Percentiles rank a stretch among this genome's conserved stretches.
phyloP scores from a whole-genome alignment of 371 early-diverging fungal species.

The Saksenaea oblongispora region DNA sequence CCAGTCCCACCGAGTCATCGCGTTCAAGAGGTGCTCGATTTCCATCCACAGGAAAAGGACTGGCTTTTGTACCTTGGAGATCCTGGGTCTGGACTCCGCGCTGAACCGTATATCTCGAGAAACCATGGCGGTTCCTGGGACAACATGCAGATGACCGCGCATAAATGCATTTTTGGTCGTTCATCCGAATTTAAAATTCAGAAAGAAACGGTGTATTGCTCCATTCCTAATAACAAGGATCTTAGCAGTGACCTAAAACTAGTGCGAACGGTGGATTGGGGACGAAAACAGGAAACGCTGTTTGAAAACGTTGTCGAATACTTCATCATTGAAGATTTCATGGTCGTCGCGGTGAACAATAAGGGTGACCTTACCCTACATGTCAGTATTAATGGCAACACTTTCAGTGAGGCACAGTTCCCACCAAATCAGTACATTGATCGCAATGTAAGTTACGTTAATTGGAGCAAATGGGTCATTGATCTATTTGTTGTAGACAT shows the following conservation, averaged over 20 bases:
- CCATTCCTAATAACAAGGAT: conserved; percentile 60
- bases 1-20: conserved; percentile 66
- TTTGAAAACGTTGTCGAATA: conserved; percentile 61
- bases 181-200: conserved; percentile 63
- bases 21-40: conserved; percentile 68
- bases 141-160: conserved; percentile 76
- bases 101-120: conserved; percentile 67
- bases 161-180: conserved; percentile 87
- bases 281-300: conserved; percentile 27
- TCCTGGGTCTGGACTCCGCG: conserved; percentile 49
- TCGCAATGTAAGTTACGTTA: conserved; percentile 34
- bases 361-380: conserved; percentile 56
- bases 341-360: conserved; percentile 71
- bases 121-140: conserved; percentile 79
- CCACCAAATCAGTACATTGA: conserved; percentile 65
- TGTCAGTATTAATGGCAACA: conserved; percentile 73
- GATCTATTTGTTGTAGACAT: conserved; percentile 33
- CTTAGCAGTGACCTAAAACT: conserved; percentile 58
- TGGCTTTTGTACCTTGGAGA: conserved; percentile 81
- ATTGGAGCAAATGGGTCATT: conserved; percentile 18
- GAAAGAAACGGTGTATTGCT: conserved; percentile 73
- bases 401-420: conserved; percentile 76
- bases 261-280: conserved; percentile 54
- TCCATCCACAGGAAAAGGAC: conserved; percentile 78
- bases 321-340: conserved; percentile 64